Evolutionary conservation across 768 basidiomycete genomes (phyloP).

Genomic region (Panus rudis): DNA sequence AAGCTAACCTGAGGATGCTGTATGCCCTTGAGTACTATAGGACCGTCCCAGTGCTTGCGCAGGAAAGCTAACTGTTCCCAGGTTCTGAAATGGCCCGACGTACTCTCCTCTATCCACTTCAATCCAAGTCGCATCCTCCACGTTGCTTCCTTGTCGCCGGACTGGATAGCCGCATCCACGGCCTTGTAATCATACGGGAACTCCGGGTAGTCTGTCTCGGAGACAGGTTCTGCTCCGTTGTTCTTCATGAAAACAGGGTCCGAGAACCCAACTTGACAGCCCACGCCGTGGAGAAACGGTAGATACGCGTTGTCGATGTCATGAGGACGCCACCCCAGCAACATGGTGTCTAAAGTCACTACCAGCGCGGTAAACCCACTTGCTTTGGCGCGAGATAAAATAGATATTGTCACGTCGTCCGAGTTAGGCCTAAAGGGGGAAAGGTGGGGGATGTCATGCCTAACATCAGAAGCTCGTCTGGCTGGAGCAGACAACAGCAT

Average conservation of each 20-base stretch:
- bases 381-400: constrained; percentile 59
- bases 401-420: constrained; percentile 53
- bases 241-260: constrained; percentile 76
- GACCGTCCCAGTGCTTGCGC: constrained; percentile 70
- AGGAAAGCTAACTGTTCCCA: constrained; percentile 72
- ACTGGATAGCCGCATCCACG: constrained; percentile 32
- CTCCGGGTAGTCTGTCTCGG: constrained; percentile 25
- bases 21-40: constrained; percentile 73
- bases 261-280: constrained; percentile 58
- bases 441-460: neutral
- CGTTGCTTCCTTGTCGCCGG: constrained; percentile 41
- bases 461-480: no score
- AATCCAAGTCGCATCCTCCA: constrained; percentile 41
- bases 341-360: constrained; percentile 73
- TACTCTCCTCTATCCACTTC: constrained; percentile 58
- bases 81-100: constrained; percentile 52
- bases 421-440: constrained; percentile 45
- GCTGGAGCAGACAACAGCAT: constrained; percentile 6
- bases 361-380: constrained; percentile 65
- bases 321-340: constrained; percentile 70
- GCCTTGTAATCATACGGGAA: constrained; percentile 57
- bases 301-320: constrained; percentile 60
- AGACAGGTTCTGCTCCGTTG: constrained; percentile 38
- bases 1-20: constrained; percentile 49
- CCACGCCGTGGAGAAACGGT: constrained; percentile 61